Percentiles rank a stretch among this genome's conserved stretches.
Evolutionary conservation across 176 grass and related monocot species (phyloP).

Genomic region (Avena atlantica): DNA sequence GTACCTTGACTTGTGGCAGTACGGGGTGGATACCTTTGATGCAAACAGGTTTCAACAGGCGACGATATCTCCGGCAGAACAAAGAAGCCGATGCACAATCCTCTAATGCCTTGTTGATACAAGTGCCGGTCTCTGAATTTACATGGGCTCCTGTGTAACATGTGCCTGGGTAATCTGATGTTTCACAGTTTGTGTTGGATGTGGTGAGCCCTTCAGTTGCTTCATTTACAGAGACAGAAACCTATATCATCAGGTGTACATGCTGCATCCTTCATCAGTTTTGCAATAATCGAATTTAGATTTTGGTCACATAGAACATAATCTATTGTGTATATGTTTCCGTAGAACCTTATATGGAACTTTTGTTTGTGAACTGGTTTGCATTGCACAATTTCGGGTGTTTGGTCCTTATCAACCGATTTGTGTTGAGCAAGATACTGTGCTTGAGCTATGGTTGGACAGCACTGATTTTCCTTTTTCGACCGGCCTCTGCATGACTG

Average conservation of each 20-base stretch:
- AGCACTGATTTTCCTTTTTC: background rate
- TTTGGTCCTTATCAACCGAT: background rate
- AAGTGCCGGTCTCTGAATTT: slow-evolving; percentile 13
- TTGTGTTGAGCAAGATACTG: background rate
- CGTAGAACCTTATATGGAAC: slow-evolving; percentile 18
- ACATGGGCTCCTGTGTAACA: background rate
- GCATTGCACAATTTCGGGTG: background rate
- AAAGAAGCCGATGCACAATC: slow-evolving; percentile 58
- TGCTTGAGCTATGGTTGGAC: background rate
- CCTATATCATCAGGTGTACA: background rate
- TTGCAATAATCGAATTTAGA: slow-evolving; percentile 40
- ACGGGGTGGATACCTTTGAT: slow-evolving; percentile 74
- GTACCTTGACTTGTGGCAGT: slow-evolving; percentile 58
- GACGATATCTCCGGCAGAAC: slow-evolving; percentile 54
- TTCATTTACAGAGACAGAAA: slow-evolving; percentile 8
- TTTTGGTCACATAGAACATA: slow-evolving; percentile 27
- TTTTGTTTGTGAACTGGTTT: slow-evolving; percentile 9
- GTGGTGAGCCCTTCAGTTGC: background rate
- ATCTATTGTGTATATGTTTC: slow-evolving; percentile 20
- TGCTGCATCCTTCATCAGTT: slow-evolving; percentile 14
- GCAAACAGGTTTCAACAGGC: slow-evolving; percentile 62
- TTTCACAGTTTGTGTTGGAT: slow-evolving; percentile 12
- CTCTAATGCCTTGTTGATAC: slow-evolving; percentile 51
- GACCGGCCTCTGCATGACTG: too few relatives aligned
- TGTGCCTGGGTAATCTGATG: slow-evolving; percentile 13